Evolutionary conservation across 345 rosid species (phyloP).

Genomic region (Diplotaxis tenuifolia): DNA sequence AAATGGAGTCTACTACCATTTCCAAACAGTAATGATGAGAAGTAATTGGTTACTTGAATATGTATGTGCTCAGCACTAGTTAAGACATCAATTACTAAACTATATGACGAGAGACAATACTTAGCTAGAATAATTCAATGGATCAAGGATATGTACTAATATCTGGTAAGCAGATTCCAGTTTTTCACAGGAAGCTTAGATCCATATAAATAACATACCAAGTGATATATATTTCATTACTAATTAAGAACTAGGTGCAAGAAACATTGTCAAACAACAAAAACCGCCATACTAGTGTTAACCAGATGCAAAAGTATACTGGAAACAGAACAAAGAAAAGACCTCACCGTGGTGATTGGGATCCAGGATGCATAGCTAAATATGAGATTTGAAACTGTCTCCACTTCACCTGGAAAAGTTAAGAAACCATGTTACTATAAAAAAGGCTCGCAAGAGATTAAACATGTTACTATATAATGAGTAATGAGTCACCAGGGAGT

Average conservation of each 20-base stretch:
- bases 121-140: slow-evolving; percentile 1
- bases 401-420: slow-evolving; percentile 49
- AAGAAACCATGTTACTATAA: slow-evolving; percentile 17
- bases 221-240: slow-evolving; percentile 1
- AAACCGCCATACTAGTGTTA: neutral
- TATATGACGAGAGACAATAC: neutral
- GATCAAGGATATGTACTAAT: neutral
- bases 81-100: neutral
- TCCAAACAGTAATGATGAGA: neutral
- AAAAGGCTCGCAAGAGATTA: neutral
- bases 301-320: neutral
- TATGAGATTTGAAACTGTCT: slow-evolving; percentile 57
- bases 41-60: neutral
- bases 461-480: neutral
- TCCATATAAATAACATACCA: neutral
- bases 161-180: neutral
- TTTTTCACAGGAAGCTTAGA: slow-evolving; percentile 7
- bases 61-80: neutral
- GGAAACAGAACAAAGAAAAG: neutral
- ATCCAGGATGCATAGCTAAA: slow-evolving; percentile 50
- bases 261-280: slow-evolving; percentile 4
- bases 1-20: neutral
- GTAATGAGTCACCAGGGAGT: neutral
- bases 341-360: slow-evolving; percentile 75
- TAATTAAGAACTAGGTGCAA: neutral